Percentiles rank a stretch among this genome's conserved stretches.
These are phyloP conservation scores for Fusarium nodosum DNA, from an alignment of 2,329 filamentous ascomycete genomes.

Conservation along the genomic window DNA sequence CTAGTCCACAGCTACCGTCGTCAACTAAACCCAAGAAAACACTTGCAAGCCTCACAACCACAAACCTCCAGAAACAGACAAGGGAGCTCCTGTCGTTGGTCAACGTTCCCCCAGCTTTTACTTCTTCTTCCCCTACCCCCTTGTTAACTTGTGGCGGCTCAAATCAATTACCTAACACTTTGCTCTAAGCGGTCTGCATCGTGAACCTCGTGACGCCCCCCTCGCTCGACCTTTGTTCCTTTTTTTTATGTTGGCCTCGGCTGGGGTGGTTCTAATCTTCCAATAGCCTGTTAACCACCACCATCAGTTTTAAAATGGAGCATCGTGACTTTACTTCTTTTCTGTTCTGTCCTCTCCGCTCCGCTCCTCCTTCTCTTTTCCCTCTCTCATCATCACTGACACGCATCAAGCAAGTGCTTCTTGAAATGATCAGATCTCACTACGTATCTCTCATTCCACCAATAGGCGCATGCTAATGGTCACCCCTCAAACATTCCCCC, in stretches of 20 bases:
- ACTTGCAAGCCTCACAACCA: slow-evolving; percentile 38
- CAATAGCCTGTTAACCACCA: slow-evolving; percentile 24
- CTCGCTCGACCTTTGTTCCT: slow-evolving; percentile 20
- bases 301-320: slow-evolving; percentile 31
- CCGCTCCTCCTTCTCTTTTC: slow-evolving; percentile 33
- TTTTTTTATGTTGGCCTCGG: slow-evolving; percentile 27
- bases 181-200: slow-evolving; percentile 43
- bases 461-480: slow-evolving; percentile 10
- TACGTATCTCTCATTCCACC: slow-evolving; percentile 22
- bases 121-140: slow-evolving; percentile 13
- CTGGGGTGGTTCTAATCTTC: slow-evolving; percentile 32
- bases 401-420: slow-evolving; percentile 25
- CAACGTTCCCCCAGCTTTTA: slow-evolving; percentile 35
- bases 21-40: slow-evolving; percentile 20
- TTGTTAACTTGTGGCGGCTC: slow-evolving; percentile 29
- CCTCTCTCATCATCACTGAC: slow-evolving; percentile 23
- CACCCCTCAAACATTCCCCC: slow-evolving; percentile 34
- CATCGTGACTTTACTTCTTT: slow-evolving; percentile 46
- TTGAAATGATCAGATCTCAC: slow-evolving; percentile 40
- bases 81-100: slow-evolving; percentile 31
- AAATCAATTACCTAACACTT: slow-evolving; percentile 47
- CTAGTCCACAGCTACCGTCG: slow-evolving; percentile 24
- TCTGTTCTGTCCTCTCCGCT: slow-evolving; percentile 20
- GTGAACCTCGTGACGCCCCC: slow-evolving; percentile 37
- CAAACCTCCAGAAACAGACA: slow-evolving; percentile 10